A percentile compares a stretch with the other conserved stretches of the same genome.
These are phyloP conservation scores for Pluteus cervinus DNA, from an alignment of 768 basidiomycete genomes.

Conservation along the genomic window DNA sequence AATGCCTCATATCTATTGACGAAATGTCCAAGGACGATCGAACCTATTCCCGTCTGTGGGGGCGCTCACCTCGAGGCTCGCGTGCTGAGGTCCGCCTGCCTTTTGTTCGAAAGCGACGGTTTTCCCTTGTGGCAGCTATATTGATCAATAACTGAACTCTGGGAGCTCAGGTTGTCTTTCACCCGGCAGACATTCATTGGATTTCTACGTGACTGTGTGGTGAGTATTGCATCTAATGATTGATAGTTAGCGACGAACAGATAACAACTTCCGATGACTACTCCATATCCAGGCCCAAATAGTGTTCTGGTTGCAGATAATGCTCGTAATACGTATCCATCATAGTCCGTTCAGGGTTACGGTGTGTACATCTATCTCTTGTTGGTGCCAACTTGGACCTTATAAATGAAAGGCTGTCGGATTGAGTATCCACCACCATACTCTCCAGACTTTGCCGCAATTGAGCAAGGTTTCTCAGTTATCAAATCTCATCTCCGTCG, in stretches of 20 bases:
- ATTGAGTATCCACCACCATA: constrained; percentile 18
- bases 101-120: constrained; percentile 13
- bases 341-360: constrained; percentile 5
- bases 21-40: constrained; percentile 22
- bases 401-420: too few species aligned
- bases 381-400: too few species aligned
- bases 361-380: too few species aligned
- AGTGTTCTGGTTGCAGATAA: constrained; percentile 8
- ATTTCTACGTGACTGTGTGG: constrained; percentile 12
- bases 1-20: constrained; percentile 15
- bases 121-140: constrained; percentile 14
- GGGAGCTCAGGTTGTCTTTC: constrained; percentile 11
- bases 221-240: neutral
- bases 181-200: constrained; percentile 12
- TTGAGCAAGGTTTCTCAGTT: too few species aligned
- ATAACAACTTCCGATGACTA: constrained; percentile 13
- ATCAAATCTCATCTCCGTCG: too few species aligned
- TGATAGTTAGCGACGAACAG: too few species aligned
- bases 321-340: constrained; percentile 7
- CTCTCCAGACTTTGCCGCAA: too few species aligned
- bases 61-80: constrained; percentile 11
- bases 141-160: constrained; percentile 17
- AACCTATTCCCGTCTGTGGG: constrained; percentile 15
- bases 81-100: constrained; percentile 12
- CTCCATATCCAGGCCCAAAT: constrained; percentile 6